Evolutionary conservation across 139 green algal genomes (phyloP), one percentile per base, ranked within the genome.

Genomic region (Chlamydomonas sphaeroides): DNA sequence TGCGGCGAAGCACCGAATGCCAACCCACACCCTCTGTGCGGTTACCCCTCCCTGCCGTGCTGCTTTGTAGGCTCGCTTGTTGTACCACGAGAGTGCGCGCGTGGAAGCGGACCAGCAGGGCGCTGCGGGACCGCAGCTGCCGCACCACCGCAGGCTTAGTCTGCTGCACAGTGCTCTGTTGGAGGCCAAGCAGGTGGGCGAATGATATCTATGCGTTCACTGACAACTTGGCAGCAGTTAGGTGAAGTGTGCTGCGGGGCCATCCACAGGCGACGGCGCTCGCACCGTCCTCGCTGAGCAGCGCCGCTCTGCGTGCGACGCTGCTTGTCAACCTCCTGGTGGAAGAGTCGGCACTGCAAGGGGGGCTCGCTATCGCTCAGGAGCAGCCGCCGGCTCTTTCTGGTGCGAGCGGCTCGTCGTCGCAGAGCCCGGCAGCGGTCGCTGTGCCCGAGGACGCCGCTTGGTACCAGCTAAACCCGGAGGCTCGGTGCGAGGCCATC

Each of bases 281-380:
- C 8, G 85, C 87, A 25, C 89, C 91, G 1, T 75, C 80, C 30
- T 92, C 86, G 59, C 82, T 92, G 33, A 88, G 80, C 73, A 87
- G 69, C 38, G 89, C 88, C 2, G 88, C 89, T 26, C 79, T 95
- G 32, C 71, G 89, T 5, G 89, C 89, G 20, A 93, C 89, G 14
- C 79, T 93, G 6, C 88, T 89, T 0, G 88, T 93, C 3, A 95
- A 95, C 68, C 63, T 93, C 63, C 84, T 95, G 8, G 88, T 93
- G 5, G 91, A 95, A 85, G 86, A 92, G 78, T 89, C 63, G 38
- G 77, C 77, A 4, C 49, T 84, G 23, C 63, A 84, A 35, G 75
- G 75, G 0, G 75, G 75, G 23, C 45, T 82, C 10, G 61, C 59
- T 23, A 36, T 82, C 7, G 21, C 39, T 15, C 74, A 80, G 32